Base-by-base conservation (phyloP, 371 early-diverging fungal species). In the Rhizomucor pusillus region DNA sequence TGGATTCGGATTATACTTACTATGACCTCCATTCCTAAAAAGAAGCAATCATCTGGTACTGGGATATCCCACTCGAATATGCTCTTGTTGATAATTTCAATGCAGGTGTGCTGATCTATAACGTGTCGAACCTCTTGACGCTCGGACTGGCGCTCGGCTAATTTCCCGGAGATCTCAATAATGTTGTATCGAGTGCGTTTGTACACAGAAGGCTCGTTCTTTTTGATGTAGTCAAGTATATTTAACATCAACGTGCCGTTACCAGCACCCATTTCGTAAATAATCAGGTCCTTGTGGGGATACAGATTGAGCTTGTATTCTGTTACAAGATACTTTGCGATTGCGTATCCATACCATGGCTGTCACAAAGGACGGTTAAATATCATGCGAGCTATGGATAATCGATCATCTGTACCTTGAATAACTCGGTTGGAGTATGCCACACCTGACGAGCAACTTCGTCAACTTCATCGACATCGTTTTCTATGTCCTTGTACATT, bases 221-320 rank as follows among this genome's bases (percentile, higher is more conserved):
- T 69, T 56, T 82, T 79, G 36, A 97, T 75, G 57, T 90, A 94
- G 57, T 95, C 95, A 43, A 97, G 79, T 12, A 98, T 89, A 69
- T 96, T 91, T 50, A 82, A 54, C 94, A 95, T 95, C 61, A 97
- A 67, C 3, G 97, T 94, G 50, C 97, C 99, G 61, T 97, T 97
- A 49, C 99, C 99, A 4, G 92, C 97, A 34, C 97, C 97, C 76
- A 97, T 84, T 73, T 98, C 99, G 66, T 92, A 97, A 43, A 98
- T 90, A 29, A 86, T 79, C 54, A 98, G 66, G 48, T 85, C 85
- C 50, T 79, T 79, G 58, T 74, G 69, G 9, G 80, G 78, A 52
- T 66, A 76, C 36, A 76, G 60, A 52, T 81, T 84, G 11, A 79
- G 65, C 63, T 86, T 88, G 79, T 87, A 88, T 68, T 88, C 85